These are phyloP conservation scores for Phialocephala subalpina DNA, from an alignment of 2,329 filamentous ascomycete species.

Conservation along the genomic window DNA sequence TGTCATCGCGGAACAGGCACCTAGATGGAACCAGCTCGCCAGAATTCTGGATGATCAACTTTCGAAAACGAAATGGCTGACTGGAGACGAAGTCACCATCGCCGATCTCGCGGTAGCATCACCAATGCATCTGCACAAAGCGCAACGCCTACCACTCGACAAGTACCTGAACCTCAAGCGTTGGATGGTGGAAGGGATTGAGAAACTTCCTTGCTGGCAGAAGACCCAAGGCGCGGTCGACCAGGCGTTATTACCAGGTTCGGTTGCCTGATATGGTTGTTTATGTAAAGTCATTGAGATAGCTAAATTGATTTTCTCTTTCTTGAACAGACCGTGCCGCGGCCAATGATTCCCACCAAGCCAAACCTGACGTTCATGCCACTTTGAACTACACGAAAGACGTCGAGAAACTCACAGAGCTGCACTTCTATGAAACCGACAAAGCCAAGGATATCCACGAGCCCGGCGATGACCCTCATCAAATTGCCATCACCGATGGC, in stretches of 20 bases:
- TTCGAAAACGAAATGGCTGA: constrained; percentile 26
- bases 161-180: constrained; percentile 25
- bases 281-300: constrained; percentile 13
- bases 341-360: constrained; percentile 5
- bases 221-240: constrained; percentile 30
- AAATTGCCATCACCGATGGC: constrained; percentile 23
- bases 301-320: constrained; percentile 20
- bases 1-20: constrained; percentile 21
- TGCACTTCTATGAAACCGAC: constrained; percentile 30
- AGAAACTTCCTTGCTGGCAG: constrained; percentile 28
- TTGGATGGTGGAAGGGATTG: constrained; percentile 23
- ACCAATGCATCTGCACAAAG: constrained; percentile 24
- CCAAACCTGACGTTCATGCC: constrained; percentile 18
- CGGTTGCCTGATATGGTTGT: constrained; percentile 15
- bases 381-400: constrained; percentile 32
- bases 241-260: constrained; percentile 25
- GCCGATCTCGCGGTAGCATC: constrained; percentile 31
- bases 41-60: constrained; percentile 28
- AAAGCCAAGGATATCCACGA: constrained; percentile 23
- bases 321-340: constrained; percentile 6
- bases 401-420: constrained; percentile 27
- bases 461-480: constrained; percentile 28
- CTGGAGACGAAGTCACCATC: constrained; percentile 27
- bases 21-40: constrained; percentile 23
- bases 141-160: constrained; percentile 23